Conservation (phyloP, 106 monocot genomes). For the Alisma plantagoaquatica region DNA sequence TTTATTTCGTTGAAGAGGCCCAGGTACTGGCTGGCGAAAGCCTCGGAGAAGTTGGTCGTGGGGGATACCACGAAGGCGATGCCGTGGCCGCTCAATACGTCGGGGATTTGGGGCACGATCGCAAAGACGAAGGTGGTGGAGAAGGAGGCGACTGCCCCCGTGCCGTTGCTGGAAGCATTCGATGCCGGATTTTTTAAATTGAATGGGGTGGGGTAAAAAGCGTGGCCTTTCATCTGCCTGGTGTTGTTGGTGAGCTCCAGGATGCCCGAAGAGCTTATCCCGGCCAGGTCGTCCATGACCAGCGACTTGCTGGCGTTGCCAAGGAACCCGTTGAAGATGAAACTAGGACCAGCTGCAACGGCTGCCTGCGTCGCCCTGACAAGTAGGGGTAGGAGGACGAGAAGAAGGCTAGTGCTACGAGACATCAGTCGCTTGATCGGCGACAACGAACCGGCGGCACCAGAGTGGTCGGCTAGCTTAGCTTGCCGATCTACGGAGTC, state of each 20-base stretch:
- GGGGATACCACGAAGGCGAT: constrained; percentile 12
- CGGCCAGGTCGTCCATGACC: constrained; percentile 4
- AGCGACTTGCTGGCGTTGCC: too few species aligned
- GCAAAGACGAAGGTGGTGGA: constrained; percentile 13
- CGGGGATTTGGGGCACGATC: constrained; percentile 4
- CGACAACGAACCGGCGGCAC: too few species aligned
- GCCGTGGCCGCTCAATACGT: constrained; percentile 14
- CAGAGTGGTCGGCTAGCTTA: too few species aligned
- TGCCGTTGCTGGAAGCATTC: too few species aligned
- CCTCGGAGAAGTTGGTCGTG: neutral
- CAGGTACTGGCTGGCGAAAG: constrained; percentile 10
- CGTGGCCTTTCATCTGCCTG: constrained; percentile 14
- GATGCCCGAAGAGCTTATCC: constrained; percentile 11
- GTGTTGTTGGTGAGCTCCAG: constrained; percentile 17
- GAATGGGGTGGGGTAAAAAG: constrained; percentile 13
- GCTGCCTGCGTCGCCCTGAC: too few species aligned
- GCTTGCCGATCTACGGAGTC: too few species aligned
- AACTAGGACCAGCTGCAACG: too few species aligned
- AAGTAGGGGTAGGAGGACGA: too few species aligned
- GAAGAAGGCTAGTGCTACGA: too few species aligned
- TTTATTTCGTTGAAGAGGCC: constrained; percentile 7
- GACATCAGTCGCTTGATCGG: too few species aligned
- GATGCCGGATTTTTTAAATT: constrained; percentile 5
- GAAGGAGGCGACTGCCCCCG: constrained; percentile 9
- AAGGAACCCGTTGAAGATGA: constrained; percentile 20